phyloP scores from a whole-genome alignment of 768 basidiomycete genomes.

The Chalciporus sphaerocephalus region DNA sequence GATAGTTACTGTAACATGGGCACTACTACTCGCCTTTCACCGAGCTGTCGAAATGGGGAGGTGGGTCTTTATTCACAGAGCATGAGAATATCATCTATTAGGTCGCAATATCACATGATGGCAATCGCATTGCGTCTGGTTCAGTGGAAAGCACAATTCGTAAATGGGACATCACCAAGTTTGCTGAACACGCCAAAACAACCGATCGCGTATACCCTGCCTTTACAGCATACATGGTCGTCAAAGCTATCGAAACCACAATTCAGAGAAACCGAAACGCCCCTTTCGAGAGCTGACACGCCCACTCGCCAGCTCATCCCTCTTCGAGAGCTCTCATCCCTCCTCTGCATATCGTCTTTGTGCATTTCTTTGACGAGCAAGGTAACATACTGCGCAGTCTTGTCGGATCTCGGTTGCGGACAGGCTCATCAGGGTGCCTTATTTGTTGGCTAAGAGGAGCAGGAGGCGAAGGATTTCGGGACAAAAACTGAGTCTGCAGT shows the following conservation, averaged over 20 bases:
- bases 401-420: constrained; percentile 89
- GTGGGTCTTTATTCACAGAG: no score
- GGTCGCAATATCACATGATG: no score
- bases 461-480: constrained; percentile 90
- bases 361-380: constrained; percentile 66
- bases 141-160: no score
- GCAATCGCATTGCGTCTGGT: no score
- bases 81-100: no score
- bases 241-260: neutral
- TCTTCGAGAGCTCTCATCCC: constrained; percentile 40
- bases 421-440: constrained; percentile 75
- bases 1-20: no score
- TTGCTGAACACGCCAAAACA: no score
- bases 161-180: no score
- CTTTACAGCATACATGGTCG: no score
- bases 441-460: constrained; percentile 92
- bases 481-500: constrained; percentile 75
- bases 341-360: constrained; percentile 49
- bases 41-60: no score
- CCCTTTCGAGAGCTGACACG: constrained; percentile 89
- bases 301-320: constrained; percentile 79
- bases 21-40: no score
- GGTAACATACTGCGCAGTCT: constrained; percentile 84
- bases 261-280: constrained; percentile 17
- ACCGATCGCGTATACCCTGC: no score